Evolutionary conservation across 164 flowering plant species (phyloP).

Genomic region (Protea cynaroides): DNA sequence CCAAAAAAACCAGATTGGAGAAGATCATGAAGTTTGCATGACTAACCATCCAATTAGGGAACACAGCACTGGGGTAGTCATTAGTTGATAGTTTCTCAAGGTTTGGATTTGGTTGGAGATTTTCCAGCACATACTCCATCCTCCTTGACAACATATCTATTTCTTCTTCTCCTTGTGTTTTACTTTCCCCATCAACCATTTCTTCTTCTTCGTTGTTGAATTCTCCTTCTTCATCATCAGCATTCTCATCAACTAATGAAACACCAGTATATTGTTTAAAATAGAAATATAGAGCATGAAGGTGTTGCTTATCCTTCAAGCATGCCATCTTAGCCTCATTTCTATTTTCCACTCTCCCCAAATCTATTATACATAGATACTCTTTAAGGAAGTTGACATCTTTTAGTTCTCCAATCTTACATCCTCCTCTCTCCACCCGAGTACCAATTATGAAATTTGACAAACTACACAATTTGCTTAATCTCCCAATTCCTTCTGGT

Average conservation of each 20-base stretch:
- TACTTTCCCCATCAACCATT: too few relatives aligned
- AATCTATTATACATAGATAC: background rate
- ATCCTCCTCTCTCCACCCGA: background rate
- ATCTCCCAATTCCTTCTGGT: constrained; percentile 1
- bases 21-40: background rate
- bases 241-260: too few relatives aligned
- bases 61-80: background rate
- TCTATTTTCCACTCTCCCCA: background rate
- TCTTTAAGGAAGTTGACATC: background rate
- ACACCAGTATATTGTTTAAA: background rate
- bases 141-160: background rate
- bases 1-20: background rate
- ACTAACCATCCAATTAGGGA: constrained; percentile 2
- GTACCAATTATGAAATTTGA: background rate
- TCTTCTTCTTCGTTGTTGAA: too few relatives aligned
- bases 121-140: background rate
- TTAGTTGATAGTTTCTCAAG: background rate
- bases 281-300: background rate
- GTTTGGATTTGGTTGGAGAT: background rate
- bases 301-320: background rate
- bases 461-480: background rate
- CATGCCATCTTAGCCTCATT: constrained; percentile 1
- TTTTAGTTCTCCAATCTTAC: background rate
- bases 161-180: background rate
- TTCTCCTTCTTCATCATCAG: too few relatives aligned